Percentiles rank a stretch among this genome's conserved stretches.
Conservation (phyloP, 2,329 filamentous ascomycete species). For the Alternaria infectoria region DNA sequence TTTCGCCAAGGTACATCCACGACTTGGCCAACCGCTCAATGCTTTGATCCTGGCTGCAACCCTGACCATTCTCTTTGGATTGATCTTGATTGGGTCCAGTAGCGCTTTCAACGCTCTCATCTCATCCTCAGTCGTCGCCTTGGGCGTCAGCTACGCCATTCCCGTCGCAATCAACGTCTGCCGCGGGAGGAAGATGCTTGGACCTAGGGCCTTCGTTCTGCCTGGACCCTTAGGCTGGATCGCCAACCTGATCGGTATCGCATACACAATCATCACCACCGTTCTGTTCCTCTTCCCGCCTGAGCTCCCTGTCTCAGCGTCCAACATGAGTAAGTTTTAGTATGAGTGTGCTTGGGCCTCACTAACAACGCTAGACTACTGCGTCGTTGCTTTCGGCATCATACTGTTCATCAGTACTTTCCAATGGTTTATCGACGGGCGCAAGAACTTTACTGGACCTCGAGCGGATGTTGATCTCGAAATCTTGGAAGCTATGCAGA, state of each 20-base stretch:
- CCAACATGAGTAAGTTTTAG: slow-evolving; percentile 68
- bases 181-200: slow-evolving; percentile 69
- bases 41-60: slow-evolving; percentile 66
- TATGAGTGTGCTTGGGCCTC: neutral
- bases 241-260: slow-evolving; percentile 65
- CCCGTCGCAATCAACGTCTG: slow-evolving; percentile 73
- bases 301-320: slow-evolving; percentile 65
- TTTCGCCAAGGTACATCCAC: slow-evolving; percentile 67
- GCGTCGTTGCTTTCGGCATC: slow-evolving; percentile 63
- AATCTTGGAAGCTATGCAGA: slow-evolving; percentile 44
- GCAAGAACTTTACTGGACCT: slow-evolving; percentile 66
- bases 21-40: slow-evolving; percentile 70
- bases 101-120: slow-evolving; percentile 76
- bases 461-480: slow-evolving; percentile 51
- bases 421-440: slow-evolving; percentile 66
- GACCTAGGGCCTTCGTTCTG: slow-evolving; percentile 64
- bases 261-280: slow-evolving; percentile 72
- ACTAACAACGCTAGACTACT: slow-evolving; percentile 52
- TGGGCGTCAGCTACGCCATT: slow-evolving; percentile 76
- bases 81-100: slow-evolving; percentile 71
- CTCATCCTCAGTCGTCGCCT: slow-evolving; percentile 72
- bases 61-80: slow-evolving; percentile 71
- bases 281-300: slow-evolving; percentile 79
- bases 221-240: slow-evolving; percentile 64
- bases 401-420: slow-evolving; percentile 63